Conservation (phyloP, 2,329 filamentous ascomycete genomes). For the Aspergillus ochraceoroseus region DNA sequence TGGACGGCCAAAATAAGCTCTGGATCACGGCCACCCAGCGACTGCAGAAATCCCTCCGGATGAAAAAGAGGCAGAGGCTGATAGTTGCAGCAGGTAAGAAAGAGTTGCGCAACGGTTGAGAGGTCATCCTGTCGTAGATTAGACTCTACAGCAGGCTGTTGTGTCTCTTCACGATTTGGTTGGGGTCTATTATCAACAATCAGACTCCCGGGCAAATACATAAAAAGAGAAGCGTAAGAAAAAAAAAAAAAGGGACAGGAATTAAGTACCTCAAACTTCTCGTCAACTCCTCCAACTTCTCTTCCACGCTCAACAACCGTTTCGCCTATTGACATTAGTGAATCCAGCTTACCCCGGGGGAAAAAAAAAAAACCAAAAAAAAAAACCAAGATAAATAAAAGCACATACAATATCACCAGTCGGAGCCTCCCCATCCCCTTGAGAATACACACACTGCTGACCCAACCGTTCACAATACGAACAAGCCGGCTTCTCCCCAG, state of each 20-base stretch:
- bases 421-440: constrained; percentile 23
- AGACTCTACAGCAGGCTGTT: not conserved
- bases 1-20: constrained; percentile 38
- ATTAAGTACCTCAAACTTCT: constrained; percentile 11
- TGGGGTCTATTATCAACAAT: too few species aligned
- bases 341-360: too few species aligned
- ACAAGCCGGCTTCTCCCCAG: constrained; percentile 49
- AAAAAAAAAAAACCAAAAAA: too few species aligned
- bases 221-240: too few species aligned
- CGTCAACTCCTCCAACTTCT: constrained; percentile 11
- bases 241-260: too few species aligned
- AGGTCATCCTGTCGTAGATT: constrained; percentile 36
- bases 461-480: constrained; percentile 49
- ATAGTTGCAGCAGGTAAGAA: constrained; percentile 48
- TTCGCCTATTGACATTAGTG: constrained; percentile 11
- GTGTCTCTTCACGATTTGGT: constrained; percentile 1
- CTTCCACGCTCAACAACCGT: constrained; percentile 11
- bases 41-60: constrained; percentile 39
- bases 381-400: too few species aligned
- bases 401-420: constrained; percentile 21
- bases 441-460: constrained; percentile 46
- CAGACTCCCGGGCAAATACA: too few species aligned
- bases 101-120: constrained; percentile 39
- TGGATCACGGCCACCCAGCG: constrained; percentile 37
- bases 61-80: constrained; percentile 50